Percentiles rank a stretch among this genome's conserved stretches.
phyloP scores from a whole-genome alignment of 2,329 filamentous ascomycete species.

The Neocucurbitaria cava region DNA sequence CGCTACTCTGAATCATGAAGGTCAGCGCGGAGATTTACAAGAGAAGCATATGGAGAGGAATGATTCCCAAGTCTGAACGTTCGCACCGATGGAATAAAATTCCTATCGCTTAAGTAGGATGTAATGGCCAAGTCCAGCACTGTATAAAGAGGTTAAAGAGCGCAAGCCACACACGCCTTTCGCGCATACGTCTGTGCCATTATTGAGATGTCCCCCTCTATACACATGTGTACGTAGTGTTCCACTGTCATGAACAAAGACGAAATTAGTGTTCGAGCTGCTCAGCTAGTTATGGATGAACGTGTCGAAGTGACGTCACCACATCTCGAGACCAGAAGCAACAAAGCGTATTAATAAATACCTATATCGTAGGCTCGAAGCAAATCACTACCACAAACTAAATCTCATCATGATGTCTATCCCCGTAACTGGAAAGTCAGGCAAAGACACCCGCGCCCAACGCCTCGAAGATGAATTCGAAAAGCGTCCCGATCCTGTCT shows the following conservation, averaged over 20 bases:
- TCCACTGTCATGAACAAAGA: too few relatives aligned
- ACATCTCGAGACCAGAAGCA: not conserved
- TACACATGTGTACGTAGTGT: too few relatives aligned
- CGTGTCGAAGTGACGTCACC: not conserved
- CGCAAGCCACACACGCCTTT: not conserved
- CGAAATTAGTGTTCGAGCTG: not conserved
- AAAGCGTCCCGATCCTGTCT: constrained; percentile 34
- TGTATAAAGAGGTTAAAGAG: not conserved
- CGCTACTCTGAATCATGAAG: constrained; percentile 15
- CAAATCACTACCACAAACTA: not conserved
- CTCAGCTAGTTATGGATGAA: not conserved
- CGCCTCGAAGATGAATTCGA: constrained; percentile 20
- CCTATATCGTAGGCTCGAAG: not conserved
- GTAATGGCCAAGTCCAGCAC: not conserved
- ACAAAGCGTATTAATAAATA: not conserved
- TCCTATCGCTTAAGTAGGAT: not conserved
- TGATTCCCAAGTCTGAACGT: not conserved
- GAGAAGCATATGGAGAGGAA: not conserved
- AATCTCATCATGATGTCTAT: constrained; percentile 2
- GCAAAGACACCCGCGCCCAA: constrained; percentile 18
- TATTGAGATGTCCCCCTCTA: too few relatives aligned
- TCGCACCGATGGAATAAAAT: not conserved
- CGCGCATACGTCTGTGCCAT: not conserved
- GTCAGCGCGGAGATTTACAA: not conserved
- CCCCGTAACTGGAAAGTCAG: constrained; percentile 5